Base-by-base conservation (phyloP, 371 early-diverging fungal species). In the Rhizomucor miehei region DNA sequence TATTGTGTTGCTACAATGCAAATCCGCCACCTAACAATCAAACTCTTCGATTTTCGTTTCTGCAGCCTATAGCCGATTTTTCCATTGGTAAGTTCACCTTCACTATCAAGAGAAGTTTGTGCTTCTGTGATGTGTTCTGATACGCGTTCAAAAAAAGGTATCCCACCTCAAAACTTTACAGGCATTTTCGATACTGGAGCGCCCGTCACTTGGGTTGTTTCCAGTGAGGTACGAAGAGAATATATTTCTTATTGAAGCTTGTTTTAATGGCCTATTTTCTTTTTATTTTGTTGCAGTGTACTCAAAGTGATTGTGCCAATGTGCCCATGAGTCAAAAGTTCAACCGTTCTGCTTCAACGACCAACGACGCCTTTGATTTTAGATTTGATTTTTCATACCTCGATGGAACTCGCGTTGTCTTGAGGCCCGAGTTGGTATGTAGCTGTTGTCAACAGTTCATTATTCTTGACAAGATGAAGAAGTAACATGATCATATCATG, bases 161-260 rank as follows among this genome's bases (percentile, higher is more conserved):
- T 61, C 19, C 67, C 70, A 17, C 52, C 44, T 1, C 70, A 70
- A 39, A 45, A 63, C 1, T 65, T 66, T 23, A 36, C 57, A 1
- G 70, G 63, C 1, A 44, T 70, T 13, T 70, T 70, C 47, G 70
- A 70, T 51, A 70, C 70, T 1, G 63, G 54, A 6, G 52, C 70
- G n/a, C 62, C 62, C 11, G 43, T 70, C 4, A 59, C 66, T 1
- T 70, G 64, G 56, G 59, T 59, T 11, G 58, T 63, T 45, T 70
- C 70, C 6, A 60, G 54, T 12, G 46, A 49, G 29, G 49, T 53
- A 44, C 11, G 12, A 25, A 16, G 2, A 29, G 6, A 14, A 40
- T 44, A 52, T 23, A n/a, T 3, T 41, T 48, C 3, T 41, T 56
- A 2, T n/a, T n/a, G n/a, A n/a, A n/a, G n/a, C n/a, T n/a, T n/a